phyloP scores from a whole-genome alignment of 2,329 filamentous ascomycete genomes.

The Fusarium sp. region DNA sequence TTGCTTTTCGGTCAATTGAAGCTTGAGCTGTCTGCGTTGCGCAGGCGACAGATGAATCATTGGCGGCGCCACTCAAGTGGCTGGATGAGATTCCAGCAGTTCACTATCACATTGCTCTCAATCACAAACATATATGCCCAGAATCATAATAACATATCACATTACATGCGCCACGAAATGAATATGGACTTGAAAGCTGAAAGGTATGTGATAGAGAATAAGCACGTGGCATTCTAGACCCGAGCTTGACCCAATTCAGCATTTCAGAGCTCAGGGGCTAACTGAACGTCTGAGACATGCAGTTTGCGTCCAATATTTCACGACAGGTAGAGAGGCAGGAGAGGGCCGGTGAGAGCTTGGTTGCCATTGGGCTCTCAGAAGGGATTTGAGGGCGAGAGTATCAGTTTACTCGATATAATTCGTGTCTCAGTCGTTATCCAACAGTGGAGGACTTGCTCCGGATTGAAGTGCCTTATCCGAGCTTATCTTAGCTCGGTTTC shows the following conservation, averaged over 20 bases:
- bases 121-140: not conserved
- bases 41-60: not conserved
- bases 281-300: not conserved
- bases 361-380: not conserved
- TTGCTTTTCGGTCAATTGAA: not conserved
- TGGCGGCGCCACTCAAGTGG: not conserved
- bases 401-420: accelerated
- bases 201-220: not conserved
- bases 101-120: not conserved
- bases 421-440: not conserved
- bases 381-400: not conserved
- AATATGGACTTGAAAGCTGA: accelerated
- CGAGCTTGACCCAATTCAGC: not conserved
- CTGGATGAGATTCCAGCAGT: not conserved
- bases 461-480: no score
- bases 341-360: not conserved
- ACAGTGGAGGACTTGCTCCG: not conserved
- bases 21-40: not conserved
- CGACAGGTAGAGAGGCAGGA: accelerated
- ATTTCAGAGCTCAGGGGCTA: no score
- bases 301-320: not conserved
- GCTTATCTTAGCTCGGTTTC: not conserved
- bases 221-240: not conserved
- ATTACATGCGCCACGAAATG: not conserved
- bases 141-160: accelerated